phyloP scores from a whole-genome alignment of 441 rosid species.

The Gossypium laxum region DNA sequence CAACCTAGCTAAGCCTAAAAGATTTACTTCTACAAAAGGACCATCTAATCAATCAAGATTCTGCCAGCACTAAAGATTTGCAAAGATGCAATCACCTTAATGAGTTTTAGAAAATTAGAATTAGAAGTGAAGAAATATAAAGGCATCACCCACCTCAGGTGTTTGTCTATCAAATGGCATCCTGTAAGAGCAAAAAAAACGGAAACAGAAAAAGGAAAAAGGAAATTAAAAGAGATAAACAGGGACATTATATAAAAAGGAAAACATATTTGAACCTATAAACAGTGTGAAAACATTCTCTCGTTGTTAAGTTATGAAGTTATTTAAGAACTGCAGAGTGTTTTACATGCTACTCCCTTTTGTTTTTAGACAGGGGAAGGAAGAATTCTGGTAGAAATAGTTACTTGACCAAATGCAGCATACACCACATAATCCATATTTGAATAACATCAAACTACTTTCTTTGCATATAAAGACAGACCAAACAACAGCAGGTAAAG shows the following conservation, averaged over 20 bases:
- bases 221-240: conserved; percentile 1
- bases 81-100: neutral
- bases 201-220: conserved; percentile 13
- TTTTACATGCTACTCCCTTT: neutral
- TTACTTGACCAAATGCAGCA: neutral
- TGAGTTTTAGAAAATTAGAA: neutral
- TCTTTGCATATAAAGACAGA: neutral
- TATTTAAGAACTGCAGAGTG: neutral
- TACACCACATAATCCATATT: neutral
- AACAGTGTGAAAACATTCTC: neutral
- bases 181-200: conserved; percentile 37
- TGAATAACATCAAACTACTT: neutral
- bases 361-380: neutral
- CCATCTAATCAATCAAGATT: neutral
- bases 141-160: conserved; percentile 47
- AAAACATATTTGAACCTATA: neutral
- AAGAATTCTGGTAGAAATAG: neutral
- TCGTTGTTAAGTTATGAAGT: neutral
- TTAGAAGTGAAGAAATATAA: neutral
- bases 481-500: neutral
- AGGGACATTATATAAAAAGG: neutral
- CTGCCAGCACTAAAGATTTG: neutral
- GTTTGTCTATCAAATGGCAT: conserved; percentile 46
- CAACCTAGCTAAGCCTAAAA: neutral
- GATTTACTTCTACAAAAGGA: neutral